Evolutionary conservation across 2,329 filamentous ascomycete species (phyloP).

Genomic region (Sphaerulina vaccinii): DNA sequence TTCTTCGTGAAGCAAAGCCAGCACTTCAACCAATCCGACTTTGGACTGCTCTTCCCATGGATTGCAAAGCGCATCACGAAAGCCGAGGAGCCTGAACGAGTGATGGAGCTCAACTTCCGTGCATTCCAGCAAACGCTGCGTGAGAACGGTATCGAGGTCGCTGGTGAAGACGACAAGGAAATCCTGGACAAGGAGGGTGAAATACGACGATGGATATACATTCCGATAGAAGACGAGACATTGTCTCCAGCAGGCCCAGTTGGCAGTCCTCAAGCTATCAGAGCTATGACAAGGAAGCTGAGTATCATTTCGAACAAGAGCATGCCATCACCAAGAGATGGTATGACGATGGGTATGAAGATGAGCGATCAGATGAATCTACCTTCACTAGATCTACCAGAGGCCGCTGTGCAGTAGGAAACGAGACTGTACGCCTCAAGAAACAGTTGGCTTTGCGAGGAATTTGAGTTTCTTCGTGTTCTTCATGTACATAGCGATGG

Average conservation of each 20-base stretch:
- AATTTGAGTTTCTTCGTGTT: neutral
- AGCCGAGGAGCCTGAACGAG: slow-evolving; percentile 67
- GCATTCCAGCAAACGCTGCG: slow-evolving; percentile 71
- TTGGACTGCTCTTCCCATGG: slow-evolving; percentile 78
- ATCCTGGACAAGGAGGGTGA: slow-evolving; percentile 32
- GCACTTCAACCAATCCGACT: slow-evolving; percentile 80
- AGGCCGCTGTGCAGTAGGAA: slow-evolving; percentile 13
- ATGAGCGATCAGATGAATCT: slow-evolving; percentile 21
- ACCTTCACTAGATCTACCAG: slow-evolving; percentile 14
- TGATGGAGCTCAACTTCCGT: slow-evolving; percentile 81
- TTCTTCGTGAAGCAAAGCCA: slow-evolving; percentile 74
- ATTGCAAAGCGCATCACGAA: slow-evolving; percentile 51
- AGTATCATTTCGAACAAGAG: slow-evolving; percentile 25
- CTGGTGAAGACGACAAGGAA: slow-evolving; percentile 43
- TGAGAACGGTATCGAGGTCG: slow-evolving; percentile 44
- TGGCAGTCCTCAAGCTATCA: slow-evolving; percentile 19
- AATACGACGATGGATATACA: slow-evolving; percentile 30
- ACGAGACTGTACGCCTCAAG: neutral
- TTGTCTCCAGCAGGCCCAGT: slow-evolving; percentile 9
- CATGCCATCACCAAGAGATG: slow-evolving; percentile 26
- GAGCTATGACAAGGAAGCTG: slow-evolving; percentile 25
- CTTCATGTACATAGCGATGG: neutral
- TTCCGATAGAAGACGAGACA: slow-evolving; percentile 28
- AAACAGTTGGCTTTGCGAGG: neutral
- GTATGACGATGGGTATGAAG: slow-evolving; percentile 33